A percentile compares a stretch with the other conserved stretches of the same genome.
phyloP scores from a whole-genome alignment of 768 basidiomycete genomes.

The Leccinum variicolor region DNA sequence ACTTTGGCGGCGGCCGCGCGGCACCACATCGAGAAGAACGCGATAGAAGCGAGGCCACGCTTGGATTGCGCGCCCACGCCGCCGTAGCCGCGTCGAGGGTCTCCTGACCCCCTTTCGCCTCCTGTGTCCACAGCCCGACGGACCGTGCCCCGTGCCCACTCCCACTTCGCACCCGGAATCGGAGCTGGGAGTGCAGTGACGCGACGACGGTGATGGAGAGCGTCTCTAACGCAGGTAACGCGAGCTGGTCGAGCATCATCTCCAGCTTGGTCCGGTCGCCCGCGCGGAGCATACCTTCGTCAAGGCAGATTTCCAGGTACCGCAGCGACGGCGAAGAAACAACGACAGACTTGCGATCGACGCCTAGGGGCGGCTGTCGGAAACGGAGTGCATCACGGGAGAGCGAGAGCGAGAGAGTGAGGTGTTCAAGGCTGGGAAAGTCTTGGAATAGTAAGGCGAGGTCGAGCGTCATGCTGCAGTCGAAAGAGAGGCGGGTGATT shows the following conservation, averaged over 20 bases:
- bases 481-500: constrained; percentile 23
- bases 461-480: constrained; percentile 19
- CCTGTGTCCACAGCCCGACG: not conserved
- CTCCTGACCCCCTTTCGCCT: not conserved
- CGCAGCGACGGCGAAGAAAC: constrained; percentile 3
- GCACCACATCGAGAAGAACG: constrained; percentile 5
- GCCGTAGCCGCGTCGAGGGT: not conserved
- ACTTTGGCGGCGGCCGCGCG: not conserved
- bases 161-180: not conserved
- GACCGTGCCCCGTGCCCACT: not conserved
- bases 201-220: constrained; percentile 9
- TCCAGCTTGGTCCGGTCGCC: constrained; percentile 16
- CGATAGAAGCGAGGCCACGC: constrained; percentile 11
- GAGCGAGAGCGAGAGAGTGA: constrained; percentile 14
- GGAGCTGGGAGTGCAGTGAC: not conserved
- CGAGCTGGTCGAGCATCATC: constrained; percentile 19
- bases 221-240: constrained; percentile 17
- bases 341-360: not conserved
- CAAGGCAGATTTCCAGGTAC: constrained; percentile 18
- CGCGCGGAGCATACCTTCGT: constrained; percentile 19
- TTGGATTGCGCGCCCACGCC: constrained; percentile 14
- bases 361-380: not conserved
- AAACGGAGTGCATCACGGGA: constrained; percentile 12
- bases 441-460: constrained; percentile 18
- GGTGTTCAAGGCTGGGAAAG: constrained; percentile 12